These are phyloP conservation scores for Diplodia seriata DNA, from an alignment of 2,329 filamentous ascomycete genomes.

Conservation along the genomic window DNA sequence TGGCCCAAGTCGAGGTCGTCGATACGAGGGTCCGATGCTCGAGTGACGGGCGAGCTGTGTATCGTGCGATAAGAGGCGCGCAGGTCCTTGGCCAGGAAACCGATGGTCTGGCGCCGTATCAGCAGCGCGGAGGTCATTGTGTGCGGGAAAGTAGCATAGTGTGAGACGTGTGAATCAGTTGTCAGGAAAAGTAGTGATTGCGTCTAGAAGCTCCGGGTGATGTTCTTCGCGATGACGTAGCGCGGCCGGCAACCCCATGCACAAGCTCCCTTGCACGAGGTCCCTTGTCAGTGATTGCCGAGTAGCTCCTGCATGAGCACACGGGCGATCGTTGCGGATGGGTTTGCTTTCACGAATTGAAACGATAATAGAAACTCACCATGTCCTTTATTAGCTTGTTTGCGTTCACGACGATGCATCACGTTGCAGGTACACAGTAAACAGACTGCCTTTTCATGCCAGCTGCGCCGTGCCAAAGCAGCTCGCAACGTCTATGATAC, in stretches of 20 bases:
- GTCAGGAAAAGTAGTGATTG: background rate
- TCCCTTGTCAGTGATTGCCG: constrained; percentile 15
- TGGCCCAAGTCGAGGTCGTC: constrained; percentile 59
- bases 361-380: background rate
- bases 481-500: constrained; percentile 29
- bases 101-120: background rate
- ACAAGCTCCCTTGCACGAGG: constrained; percentile 15
- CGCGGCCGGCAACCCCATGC: constrained; percentile 13
- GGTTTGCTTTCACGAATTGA: background rate
- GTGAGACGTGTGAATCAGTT: background rate
- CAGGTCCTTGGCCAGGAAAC: constrained; percentile 35
- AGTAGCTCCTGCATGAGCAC: constrained; percentile 7
- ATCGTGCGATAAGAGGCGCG: constrained; percentile 35
- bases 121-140: constrained; percentile 25
- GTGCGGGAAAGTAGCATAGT: background rate
- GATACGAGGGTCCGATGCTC: constrained; percentile 57
- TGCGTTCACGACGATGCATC: constrained; percentile 12
- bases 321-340: background rate
- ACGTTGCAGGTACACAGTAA: constrained; percentile 18
- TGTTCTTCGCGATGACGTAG: constrained; percentile 26
- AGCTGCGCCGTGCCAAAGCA: constrained; percentile 17
- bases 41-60: constrained; percentile 37
- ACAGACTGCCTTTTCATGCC: constrained; percentile 15
- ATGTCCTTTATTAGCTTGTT: background rate
- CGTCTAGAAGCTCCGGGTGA: background rate